Evolutionary conservation across 176 grass and related monocot species (phyloP).

Genomic region (Chrysopogon serrulatus): DNA sequence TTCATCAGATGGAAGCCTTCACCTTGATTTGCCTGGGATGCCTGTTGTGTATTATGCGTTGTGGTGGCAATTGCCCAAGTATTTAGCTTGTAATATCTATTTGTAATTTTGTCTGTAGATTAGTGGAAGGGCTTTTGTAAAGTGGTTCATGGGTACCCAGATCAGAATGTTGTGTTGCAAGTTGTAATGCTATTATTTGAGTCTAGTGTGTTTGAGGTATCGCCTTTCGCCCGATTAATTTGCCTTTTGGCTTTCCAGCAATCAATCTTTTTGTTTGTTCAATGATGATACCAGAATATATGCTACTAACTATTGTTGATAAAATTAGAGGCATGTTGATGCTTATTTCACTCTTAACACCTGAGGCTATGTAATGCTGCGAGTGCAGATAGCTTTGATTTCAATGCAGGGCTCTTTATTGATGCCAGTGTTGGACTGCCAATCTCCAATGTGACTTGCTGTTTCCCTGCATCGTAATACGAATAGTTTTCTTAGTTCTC

Average conservation of each 20-base stretch:
- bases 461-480: background rate
- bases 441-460: background rate
- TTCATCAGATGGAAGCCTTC: conserved; percentile 10
- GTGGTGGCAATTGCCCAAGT: conserved; percentile 1
- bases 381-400: background rate
- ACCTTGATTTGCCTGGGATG: background rate
- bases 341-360: background rate
- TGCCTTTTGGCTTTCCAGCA: background rate
- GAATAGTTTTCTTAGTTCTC: too few species aligned
- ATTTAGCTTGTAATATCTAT: conserved; percentile 18
- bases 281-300: background rate
- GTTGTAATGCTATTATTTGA: conserved; percentile 27
- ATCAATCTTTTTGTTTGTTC: background rate
- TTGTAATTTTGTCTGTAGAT: conserved; percentile 35
- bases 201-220: conserved; percentile 13
- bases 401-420: background rate
- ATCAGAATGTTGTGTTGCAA: conserved; percentile 34
- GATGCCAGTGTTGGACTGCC: background rate
- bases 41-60: conserved; percentile 34
- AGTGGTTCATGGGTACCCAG: conserved; percentile 6
- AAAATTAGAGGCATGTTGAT: background rate
- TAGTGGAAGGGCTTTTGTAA: conserved; percentile 29
- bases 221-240: background rate
- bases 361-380: background rate
- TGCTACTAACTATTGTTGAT: background rate